Evolutionary conservation across 2,329 filamentous ascomycete genomes (phyloP), one percentile per base, ranked within the genome.

Genomic region (Nigrospora sphaerica): DNA sequence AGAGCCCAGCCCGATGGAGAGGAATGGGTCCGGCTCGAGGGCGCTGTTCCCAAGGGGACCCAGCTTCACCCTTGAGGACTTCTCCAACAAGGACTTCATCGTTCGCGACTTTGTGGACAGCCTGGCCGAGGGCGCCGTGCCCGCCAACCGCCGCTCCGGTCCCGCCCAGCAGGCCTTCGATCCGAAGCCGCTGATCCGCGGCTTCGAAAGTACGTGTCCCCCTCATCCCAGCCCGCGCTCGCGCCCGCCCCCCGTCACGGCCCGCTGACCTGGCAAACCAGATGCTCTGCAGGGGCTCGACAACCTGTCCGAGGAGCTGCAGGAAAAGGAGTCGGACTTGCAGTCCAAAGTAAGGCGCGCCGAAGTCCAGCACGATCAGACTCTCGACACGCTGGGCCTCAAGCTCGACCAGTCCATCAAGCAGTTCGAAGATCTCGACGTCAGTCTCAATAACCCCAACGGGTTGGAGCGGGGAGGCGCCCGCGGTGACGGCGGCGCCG

Each of bases 21-120:
- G 67, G 56, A 57, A 57, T 49, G 62, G 61, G 48, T 69, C 69
- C 51, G 74, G 73, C 49, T 75, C 80, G 56, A 78, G 83, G 68
- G 75, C 82, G 54, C 76, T 91, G 61, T 92, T 88, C 62, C 85
- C 86, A 47, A 82, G 81, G 65, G 87, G 85, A 35, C 88, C 88
- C 50, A 85, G 78, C 64, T 96, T 96, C 71, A 88, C 83, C 11
- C 76, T 97, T 50, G 88, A 95, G 39, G 90, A 91, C 69, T 89
- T 91, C 67, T 88, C 88, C 47, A 87, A 77, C 63, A 87, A 87
- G 59, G 93, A 97, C 69, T 98, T 97, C 62, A 96, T 97, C 52
- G 92, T 97, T 54, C 90, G 95, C 61, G 93, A 98, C 70, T 98
- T 98, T 63, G 85, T 98, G 57, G 95, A 98, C 64, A 81, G 85